These are phyloP conservation scores for Asparagopsis taxiformis DNA, from an alignment of 31 red algal genomes.

Conservation along the genomic window DNA sequence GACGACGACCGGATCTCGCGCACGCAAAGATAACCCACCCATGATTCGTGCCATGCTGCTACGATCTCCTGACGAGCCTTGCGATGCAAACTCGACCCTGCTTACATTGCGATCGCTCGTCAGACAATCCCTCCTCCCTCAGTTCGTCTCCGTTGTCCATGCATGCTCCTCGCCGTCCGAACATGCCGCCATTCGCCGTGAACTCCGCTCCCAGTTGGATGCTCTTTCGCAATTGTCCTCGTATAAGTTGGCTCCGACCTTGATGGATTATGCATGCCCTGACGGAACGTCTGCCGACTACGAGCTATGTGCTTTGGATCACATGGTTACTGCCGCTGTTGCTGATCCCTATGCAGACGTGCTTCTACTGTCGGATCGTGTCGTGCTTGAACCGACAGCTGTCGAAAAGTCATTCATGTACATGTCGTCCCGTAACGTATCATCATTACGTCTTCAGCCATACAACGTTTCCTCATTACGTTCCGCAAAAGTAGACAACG, in stretches of 20 bases:
- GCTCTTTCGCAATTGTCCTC: background rate
- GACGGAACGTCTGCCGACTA: background rate
- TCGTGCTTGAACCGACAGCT: slow-evolving; percentile 7
- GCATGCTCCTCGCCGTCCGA: slow-evolving; percentile 10
- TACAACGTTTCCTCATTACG: too few relatives aligned
- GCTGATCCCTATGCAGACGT: background rate
- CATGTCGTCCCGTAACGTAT: background rate
- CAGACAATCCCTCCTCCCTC: slow-evolving; percentile 32
- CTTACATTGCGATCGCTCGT: slow-evolving; percentile 5
- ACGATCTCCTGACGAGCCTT: too few relatives aligned
- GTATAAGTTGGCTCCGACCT: background rate
- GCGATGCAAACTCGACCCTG: too few relatives aligned
- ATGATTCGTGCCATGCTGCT: too few relatives aligned
- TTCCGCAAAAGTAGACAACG: too few relatives aligned
- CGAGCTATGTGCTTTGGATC: background rate
- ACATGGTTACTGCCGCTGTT: background rate
- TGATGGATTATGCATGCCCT: slow-evolving; percentile 11
- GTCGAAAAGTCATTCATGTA: slow-evolving; percentile 6
- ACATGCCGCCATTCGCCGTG: too few relatives aligned
- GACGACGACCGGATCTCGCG: too few relatives aligned
- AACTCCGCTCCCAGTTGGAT: slow-evolving; percentile 9
- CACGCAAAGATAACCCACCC: too few relatives aligned
- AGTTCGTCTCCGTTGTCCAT: slow-evolving; percentile 23
- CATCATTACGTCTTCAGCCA: background rate
- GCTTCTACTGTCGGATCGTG: background rate